Conservation (phyloP, 768 basidiomycete genomes). For the Myochromella boudieri region DNA sequence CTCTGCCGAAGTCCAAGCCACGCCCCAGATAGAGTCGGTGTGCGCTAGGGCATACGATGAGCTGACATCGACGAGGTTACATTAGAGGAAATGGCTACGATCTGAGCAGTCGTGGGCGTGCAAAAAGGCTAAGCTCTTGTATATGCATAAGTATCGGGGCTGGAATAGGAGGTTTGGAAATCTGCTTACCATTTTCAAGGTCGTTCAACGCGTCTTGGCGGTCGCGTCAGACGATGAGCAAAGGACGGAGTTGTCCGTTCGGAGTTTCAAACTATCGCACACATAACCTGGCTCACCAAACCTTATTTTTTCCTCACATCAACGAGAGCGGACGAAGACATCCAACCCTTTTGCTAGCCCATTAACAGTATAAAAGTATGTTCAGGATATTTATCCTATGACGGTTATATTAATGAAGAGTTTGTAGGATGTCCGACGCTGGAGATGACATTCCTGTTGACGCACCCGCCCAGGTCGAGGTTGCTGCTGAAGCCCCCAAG, state of each 20-base stretch:
- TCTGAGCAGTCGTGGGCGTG: conserved; percentile 75
- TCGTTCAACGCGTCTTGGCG: conserved; percentile 26
- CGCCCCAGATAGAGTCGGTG: conserved; percentile 77
- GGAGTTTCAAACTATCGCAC: conserved; percentile 45
- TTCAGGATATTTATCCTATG: background rate
- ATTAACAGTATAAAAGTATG: conserved; percentile 41
- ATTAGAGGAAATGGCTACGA: conserved; percentile 47
- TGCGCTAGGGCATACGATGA: conserved; percentile 57
- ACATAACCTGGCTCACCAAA: conserved; percentile 36
- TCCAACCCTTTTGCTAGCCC: conserved; percentile 36
- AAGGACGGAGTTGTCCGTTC: conserved; percentile 46
- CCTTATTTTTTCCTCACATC: conserved; percentile 72
- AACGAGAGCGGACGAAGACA: conserved; percentile 97
- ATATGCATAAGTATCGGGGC: background rate
- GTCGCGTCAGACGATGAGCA: conserved; percentile 22
- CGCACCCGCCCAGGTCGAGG: conserved; percentile 73
- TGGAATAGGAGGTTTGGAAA: background rate
- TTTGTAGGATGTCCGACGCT: conserved; percentile 89
- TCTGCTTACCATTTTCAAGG: conserved; percentile 31
- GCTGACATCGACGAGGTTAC: conserved; percentile 27
- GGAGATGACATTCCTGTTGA: conserved; percentile 91
- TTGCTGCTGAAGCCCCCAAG: conserved; percentile 86
- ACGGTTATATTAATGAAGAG: conserved; percentile 7
- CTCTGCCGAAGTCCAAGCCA: conserved; percentile 68
- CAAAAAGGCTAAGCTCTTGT: conserved; percentile 70